These are phyloP conservation scores for Wickerhamiella spandovensis DNA, from an alignment of 805 yeast species.

Conservation along the genomic window DNA sequence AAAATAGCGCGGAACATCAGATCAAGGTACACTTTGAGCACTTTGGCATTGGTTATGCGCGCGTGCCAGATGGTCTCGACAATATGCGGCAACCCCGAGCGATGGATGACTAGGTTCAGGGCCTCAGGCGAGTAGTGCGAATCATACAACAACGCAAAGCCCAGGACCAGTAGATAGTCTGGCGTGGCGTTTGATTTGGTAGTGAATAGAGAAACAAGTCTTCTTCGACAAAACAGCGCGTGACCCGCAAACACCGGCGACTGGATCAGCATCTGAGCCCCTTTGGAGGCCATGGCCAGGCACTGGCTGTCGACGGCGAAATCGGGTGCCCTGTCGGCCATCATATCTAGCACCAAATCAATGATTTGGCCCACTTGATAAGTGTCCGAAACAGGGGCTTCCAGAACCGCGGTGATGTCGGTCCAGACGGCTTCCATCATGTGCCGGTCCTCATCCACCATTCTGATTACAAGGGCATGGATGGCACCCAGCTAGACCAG, in stretches of 20 bases:
- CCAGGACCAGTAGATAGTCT: neutral
- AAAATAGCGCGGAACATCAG: constrained; percentile 27
- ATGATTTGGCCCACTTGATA: constrained; percentile 4
- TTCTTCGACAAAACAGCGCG: constrained; percentile 1
- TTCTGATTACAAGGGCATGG: constrained; percentile 8
- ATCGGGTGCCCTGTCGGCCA: constrained; percentile 1
- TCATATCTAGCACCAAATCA: constrained; percentile 8
- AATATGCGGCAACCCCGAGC: constrained; percentile 16
- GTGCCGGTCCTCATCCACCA: neutral
- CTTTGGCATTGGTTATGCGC: constrained; percentile 26
- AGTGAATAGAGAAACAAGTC: constrained; percentile 2
- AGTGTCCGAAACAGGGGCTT: neutral
- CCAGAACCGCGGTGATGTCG: constrained; percentile 3
- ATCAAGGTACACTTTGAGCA: constrained; percentile 35
- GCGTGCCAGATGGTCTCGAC: constrained; percentile 30
- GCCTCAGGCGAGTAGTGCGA: neutral
- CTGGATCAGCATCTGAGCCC: constrained; percentile 5
- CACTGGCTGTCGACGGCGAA: constrained; percentile 1
- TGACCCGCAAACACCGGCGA: neutral
- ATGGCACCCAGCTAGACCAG: constrained; percentile 22
- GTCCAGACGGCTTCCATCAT: constrained; percentile 6
- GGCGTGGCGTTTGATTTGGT: neutral
- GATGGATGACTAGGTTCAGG: neutral
- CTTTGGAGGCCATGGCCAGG: neutral
- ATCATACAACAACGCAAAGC: neutral